phyloP scores from a whole-genome alignment of 2,329 filamentous ascomycete species.

The Sporothrix globosa region DNA sequence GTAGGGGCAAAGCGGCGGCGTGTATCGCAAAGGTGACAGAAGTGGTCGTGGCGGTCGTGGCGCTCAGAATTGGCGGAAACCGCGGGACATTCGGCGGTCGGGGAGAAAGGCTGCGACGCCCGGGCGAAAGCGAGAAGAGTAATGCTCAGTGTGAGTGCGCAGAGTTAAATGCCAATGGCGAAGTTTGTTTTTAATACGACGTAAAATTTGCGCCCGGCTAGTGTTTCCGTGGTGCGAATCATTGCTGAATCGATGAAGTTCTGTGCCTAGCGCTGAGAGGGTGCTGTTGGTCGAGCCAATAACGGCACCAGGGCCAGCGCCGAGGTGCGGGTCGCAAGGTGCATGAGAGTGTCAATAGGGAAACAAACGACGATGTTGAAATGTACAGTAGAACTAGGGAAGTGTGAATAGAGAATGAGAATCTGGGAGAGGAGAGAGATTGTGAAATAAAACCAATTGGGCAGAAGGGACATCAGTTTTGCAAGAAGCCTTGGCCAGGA shows the following conservation, averaged over 20 bases:
- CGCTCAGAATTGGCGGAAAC: slow-evolving; percentile 2
- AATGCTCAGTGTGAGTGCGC: background rate
- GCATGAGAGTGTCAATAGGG: background rate
- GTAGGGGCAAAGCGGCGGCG: background rate
- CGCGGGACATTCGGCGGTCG: slow-evolving; percentile 34
- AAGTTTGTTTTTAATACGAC: background rate
- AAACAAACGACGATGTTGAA: background rate
- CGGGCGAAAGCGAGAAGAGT: background rate
- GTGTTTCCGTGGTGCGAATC: slow-evolving; percentile 1
- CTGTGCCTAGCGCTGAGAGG: slow-evolving; percentile 24
- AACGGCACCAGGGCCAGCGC: slow-evolving; percentile 7
- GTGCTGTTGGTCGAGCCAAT: slow-evolving; percentile 20
- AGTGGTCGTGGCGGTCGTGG: slow-evolving; percentile 1
- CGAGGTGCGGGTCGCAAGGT: slow-evolving; percentile 6
- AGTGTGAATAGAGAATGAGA: background rate
- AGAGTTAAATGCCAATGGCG: background rate
- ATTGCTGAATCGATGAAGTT: slow-evolving; percentile 12
- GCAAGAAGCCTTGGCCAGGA: background rate
- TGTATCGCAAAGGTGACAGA: background rate
- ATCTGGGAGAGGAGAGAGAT: background rate
- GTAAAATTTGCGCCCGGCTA: background rate
- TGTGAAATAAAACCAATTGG: background rate
- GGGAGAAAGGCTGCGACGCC: slow-evolving; percentile 26
- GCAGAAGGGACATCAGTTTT: background rate
- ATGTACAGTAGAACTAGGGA: too few species aligned